These are phyloP conservation scores for Trichosporon coremiiforme DNA, from an alignment of 1,284 basidiomycete genomes.

Conservation along the genomic window DNA sequence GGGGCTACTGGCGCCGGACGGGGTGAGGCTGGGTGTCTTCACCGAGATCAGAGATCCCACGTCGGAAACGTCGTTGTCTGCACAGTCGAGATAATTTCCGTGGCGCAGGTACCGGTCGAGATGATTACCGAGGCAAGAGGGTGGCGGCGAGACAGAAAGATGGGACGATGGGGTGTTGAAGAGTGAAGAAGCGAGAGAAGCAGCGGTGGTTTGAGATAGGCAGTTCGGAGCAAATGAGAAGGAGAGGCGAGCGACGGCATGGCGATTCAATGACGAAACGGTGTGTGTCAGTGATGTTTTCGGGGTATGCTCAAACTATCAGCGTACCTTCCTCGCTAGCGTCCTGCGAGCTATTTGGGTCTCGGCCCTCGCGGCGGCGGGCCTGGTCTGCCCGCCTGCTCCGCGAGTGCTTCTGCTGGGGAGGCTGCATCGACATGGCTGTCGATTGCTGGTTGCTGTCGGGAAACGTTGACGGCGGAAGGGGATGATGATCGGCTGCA, in stretches of 20 bases:
- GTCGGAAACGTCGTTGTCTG: conserved; percentile 54
- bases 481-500: not conserved
- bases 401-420: conserved; percentile 23
- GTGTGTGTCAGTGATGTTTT: not conserved
- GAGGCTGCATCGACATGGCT: conserved; percentile 21
- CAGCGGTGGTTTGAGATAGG: not conserved
- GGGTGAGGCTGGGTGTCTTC: conserved; percentile 34
- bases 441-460: conserved; percentile 15
- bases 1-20: conserved; percentile 30
- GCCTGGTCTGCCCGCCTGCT: conserved; percentile 26
- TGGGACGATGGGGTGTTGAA: not conserved
- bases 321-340: conserved; percentile 55
- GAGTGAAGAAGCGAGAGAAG: not conserved
- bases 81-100: conserved; percentile 9
- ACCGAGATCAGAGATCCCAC: conserved; percentile 50
- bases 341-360: conserved; percentile 47
- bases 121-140: conserved; percentile 1
- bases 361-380: conserved; percentile 23
- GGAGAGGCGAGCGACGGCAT: not conserved
- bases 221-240: conserved; percentile 1
- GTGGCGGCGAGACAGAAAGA: not conserved
- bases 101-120: conserved; percentile 3
- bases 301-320: not conserved
- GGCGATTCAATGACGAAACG: conserved; percentile 1
- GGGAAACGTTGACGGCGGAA: not conserved